Evolutionary conservation across 176 grass and related monocot genomes (phyloP), one percentile per base, ranked within the genome.

Genomic region (Rhynchospora breviuscula): DNA sequence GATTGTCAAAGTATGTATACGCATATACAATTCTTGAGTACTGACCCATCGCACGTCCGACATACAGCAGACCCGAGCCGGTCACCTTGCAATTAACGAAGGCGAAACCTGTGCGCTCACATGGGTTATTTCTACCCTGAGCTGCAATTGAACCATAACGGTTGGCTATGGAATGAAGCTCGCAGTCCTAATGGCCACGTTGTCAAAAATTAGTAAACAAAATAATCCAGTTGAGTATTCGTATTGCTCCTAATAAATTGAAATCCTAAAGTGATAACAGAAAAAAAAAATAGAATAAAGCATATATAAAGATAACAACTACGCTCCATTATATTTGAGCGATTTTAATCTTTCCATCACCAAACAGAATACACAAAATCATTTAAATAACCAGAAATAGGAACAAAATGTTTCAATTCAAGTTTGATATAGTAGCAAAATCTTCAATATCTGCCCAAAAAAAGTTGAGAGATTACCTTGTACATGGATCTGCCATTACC

Each of bases 11-110:
- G 90, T 98, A 95, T 17, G 95, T 98, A 87, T 95, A 98, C 5
- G 95, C 92, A 78, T 91, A 98, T 11, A 98, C 89, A 86, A 98
- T 98, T 80, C 92, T 86, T 11, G 95, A 98, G 89, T 98, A 98
- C 89, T 95, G 95, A 7, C 95, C 95, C 95, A 98, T 98, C 65
- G 95, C 95, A 0, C 95, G 89, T 6, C 95, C 95, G 1, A 93
- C 85, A 88, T 98, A 98, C 58, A 98, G 88, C 84, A 71, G 63
- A 15, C 95, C 95, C 0, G 92, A 86, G 45, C 95, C 95, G 7
- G 95, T 93, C 10, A 98, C 95, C 46, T 72, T 84, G 86, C 95
- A 98, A 87, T 93, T 91, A 61, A 98, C 92, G 88, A 98, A 98
- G 1, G 95, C 84, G 63, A 98, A 98, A 11, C 95, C 95, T 1